Evolutionary conservation across 768 basidiomycete species (phyloP).

Genomic region (Boletus sensibilis): DNA sequence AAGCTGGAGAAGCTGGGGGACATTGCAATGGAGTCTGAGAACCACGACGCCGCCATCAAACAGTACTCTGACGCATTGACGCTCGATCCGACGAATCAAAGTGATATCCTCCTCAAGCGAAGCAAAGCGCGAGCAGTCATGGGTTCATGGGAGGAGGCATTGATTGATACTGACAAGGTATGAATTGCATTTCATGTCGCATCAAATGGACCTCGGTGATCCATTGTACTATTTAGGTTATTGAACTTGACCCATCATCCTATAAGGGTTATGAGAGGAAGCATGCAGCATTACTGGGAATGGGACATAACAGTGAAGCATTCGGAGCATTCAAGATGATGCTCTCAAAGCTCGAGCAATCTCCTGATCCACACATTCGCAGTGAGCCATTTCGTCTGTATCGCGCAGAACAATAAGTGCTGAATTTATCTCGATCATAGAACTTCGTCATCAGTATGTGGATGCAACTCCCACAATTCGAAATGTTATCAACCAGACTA

Average conservation of each 20-base stretch:
- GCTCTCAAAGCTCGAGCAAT: background rate
- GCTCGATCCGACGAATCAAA: background rate
- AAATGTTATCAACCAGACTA: background rate
- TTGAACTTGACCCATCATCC: background rate
- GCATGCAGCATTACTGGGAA: background rate
- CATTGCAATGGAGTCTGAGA: background rate
- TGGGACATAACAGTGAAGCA: background rate
- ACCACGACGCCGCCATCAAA: background rate
- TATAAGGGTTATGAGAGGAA: background rate
- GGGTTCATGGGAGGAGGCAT: background rate
- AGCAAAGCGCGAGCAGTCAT: background rate
- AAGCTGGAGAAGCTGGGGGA: constrained; percentile 1
- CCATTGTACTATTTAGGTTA: background rate
- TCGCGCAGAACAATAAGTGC: too few relatives aligned
- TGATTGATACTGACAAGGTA: constrained; percentile 11
- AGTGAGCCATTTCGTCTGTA: background rate
- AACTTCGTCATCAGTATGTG: background rate
- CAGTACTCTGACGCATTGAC: background rate
- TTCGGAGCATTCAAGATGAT: background rate
- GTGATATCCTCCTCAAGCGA: background rate
- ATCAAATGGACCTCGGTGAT: background rate
- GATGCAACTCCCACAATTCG: background rate
- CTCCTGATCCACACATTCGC: background rate
- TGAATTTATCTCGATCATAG: background rate
- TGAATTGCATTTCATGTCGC: background rate